Percentiles rank a stretch among this genome's conserved stretches.
Evolutionary conservation across 2,329 filamentous ascomycete species (phyloP).

Genomic region (Fusarium armeniacum): DNA sequence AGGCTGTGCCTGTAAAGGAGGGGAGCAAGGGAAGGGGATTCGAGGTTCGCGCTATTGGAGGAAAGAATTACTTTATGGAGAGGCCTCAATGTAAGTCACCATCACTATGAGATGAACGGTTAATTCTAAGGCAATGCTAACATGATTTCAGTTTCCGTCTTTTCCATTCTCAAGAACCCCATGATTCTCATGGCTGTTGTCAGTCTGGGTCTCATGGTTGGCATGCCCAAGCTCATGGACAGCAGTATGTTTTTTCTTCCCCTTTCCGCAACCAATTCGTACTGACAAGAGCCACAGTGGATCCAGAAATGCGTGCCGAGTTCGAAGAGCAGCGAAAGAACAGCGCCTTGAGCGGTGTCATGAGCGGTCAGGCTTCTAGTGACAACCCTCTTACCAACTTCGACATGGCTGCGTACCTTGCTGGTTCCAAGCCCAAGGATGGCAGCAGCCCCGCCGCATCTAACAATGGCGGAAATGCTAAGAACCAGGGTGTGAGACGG

Average conservation of each 20-base stretch:
- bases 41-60: constrained; percentile 71
- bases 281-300: constrained; percentile 72
- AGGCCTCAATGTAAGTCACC: constrained; percentile 77
- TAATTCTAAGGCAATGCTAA: constrained; percentile 7
- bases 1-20: constrained; percentile 63
- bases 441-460: constrained; percentile 48
- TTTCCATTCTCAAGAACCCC: constrained; percentile 89
- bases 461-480: constrained; percentile 43
- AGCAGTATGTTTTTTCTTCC: constrained; percentile 78
- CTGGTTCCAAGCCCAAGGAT: constrained; percentile 66
- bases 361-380: constrained; percentile 55
- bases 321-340: constrained; percentile 91
- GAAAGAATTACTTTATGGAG: constrained; percentile 83
- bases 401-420: constrained; percentile 74
- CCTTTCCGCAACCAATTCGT: neutral
- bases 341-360: constrained; percentile 73
- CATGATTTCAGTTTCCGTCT: constrained; percentile 73
- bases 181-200: constrained; percentile 95
- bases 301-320: constrained; percentile 93
- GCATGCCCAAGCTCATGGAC: constrained; percentile 95
- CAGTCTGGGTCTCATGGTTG: constrained; percentile 85
- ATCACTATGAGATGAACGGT: no score
- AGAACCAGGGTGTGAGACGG: constrained; percentile 61
- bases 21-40: constrained; percentile 62
- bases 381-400: constrained; percentile 67